These are phyloP conservation scores for Vigna radiata DNA, from an alignment of 306 rosid genomes.

Conservation along the genomic window DNA sequence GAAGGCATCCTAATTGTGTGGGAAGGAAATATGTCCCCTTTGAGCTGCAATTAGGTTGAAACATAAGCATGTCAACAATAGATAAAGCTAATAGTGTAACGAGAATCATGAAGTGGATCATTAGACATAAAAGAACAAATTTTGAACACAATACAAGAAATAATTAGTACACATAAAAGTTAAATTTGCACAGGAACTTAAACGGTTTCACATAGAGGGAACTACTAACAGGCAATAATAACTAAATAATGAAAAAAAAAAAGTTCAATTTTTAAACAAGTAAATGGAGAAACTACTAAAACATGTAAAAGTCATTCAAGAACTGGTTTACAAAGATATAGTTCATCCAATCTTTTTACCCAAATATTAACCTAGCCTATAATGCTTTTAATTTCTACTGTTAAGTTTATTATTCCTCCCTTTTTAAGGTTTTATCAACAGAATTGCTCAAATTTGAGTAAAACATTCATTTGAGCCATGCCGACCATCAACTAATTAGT, in stretches of 20 bases:
- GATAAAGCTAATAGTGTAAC: not conserved
- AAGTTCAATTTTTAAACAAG: not conserved
- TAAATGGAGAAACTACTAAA: not conserved
- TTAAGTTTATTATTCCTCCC: not conserved
- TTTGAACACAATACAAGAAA: not conserved
- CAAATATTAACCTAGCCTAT: not conserved
- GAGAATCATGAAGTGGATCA: slow-evolving; percentile 21
- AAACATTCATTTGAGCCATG: not conserved
- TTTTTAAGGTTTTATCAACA: not conserved
- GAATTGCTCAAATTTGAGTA: not conserved
- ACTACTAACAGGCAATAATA: slow-evolving; percentile 2
- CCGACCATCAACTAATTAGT: too few species aligned
- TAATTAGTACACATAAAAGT: slow-evolving; percentile 1
- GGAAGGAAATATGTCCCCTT: slow-evolving; percentile 67
- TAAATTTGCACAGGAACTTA: not conserved
- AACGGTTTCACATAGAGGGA: slow-evolving; percentile 15
- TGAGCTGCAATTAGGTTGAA: slow-evolving; percentile 57
- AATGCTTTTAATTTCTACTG: not conserved
- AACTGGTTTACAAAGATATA: not conserved
- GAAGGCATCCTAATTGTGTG: slow-evolving; percentile 77
- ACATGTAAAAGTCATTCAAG: not conserved
- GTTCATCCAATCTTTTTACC: slow-evolving; percentile 7
- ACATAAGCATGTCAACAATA: slow-evolving; percentile 40
- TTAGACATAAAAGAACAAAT: slow-evolving; percentile 5
- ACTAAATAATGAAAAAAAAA: slow-evolving; percentile 2